Base-by-base conservation (phyloP, 148 eudicot genomes). In the Drosera capensis region DNA sequence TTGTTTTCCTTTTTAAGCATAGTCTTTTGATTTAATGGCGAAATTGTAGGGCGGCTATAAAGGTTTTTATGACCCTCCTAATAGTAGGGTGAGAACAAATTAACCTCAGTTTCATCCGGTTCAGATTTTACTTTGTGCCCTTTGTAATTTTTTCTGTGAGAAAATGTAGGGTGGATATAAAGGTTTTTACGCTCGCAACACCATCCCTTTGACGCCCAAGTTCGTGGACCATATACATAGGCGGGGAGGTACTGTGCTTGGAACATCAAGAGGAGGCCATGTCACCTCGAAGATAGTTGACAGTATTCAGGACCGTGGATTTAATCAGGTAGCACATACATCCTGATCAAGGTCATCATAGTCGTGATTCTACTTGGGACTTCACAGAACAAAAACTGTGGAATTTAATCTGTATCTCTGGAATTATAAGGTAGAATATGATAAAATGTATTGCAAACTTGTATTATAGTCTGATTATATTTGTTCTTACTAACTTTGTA, bases 241-340 rank as follows among this genome's bases (percentile, higher is more conserved):
- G 62, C 87, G 87, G 49, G 96, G 96, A 47, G 96, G 96, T 28
- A 82, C 96, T 29, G 40, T 86, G 58, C 77, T 86, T 66, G 85
- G 72, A 70, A 86, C 96, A 56, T 86, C 96, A 69, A 62, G 96
- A 58, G 96, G 96, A 14, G 96, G 96, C 19, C 75, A 79, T 62
- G 79, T 73, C 56, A 76, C 88, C 58, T 59, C 59, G 48, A 86
- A 82, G 73, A 86, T 86, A 59, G 96, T 86, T 40, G 96, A 82
- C 54, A 86, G 86, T 56, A 82, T 86, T 67, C 77, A 79, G 63
- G 96, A 82, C 54, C 77, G 94, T 24, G 94, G 88, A 23, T 78
- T 86, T 49, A 86, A 86, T 49, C 96, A 86, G 82, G 96, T 82
- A 40, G 24, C 24, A 4, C 4, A 3, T 3, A 15, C n/a, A n/a